Evolutionary conservation across 768 basidiomycete genomes (phyloP), one percentile per base, ranked within the genome.

Genomic region (Mycena metata): DNA sequence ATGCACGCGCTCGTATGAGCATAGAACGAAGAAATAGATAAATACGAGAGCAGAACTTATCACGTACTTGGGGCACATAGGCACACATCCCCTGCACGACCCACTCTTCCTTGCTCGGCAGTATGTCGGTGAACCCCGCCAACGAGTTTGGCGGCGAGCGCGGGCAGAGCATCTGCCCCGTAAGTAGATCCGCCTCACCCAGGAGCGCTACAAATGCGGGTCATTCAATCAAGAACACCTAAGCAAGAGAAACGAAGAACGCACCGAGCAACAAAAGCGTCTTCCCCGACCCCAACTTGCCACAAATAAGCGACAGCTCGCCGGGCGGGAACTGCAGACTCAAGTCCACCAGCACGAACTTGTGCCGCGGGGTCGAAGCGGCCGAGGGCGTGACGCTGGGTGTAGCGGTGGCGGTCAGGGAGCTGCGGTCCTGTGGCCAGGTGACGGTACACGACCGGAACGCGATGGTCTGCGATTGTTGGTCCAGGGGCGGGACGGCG

Each of bases 281-380:
- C 81, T 97, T 98, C 30, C 96, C 96, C 19, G 92, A 92, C 5
- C 95, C 96, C 12, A 97, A 83, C 75, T 95, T 94, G 2, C 96
- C 96, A 74, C 95, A 96, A 19, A 98, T 86, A 17, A 98, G 84
- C 2, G 93, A 91, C 26, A 97, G 83, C 77, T 93, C 87, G 30
- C 93, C 93, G 15, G 82, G 78, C 0, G 96, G 96, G 81, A 98
- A 96, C 47, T 88, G 84, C 17, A 96, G 77, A 19, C 85, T 87
- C 62, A 97, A 78, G 74, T 96, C 93, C n/a, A 91, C 82, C 2
- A 98, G 85, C 35, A 92, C 79, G 76, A 98, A 98, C 73, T 91
- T 92, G 68, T 88, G 83, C 67, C 85, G 88, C 11, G 96, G 96
- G 0, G 95, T 96, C 0, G 91, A 80, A 3, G 89, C 83, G 17